Conservation (phyloP, 2,329 filamentous ascomycete species). For the Fusarium verticillioides region DNA sequence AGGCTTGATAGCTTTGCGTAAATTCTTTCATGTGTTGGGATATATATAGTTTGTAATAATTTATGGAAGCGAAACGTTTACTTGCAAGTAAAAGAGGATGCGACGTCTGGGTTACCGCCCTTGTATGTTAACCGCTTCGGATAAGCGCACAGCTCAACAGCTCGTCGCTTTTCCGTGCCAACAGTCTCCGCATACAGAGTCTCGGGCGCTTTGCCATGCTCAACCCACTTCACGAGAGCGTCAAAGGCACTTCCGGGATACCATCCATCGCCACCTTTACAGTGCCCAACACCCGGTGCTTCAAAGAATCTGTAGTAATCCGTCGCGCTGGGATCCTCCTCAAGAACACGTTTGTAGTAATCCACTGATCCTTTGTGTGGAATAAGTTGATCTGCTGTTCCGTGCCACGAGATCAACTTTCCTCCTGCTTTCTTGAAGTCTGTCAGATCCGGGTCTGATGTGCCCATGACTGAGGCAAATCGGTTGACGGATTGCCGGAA, state of each 20-base stretch:
- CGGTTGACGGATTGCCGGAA: constrained; percentile 27
- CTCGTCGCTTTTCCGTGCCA: not conserved
- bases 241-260: constrained; percentile 17
- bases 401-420: constrained; percentile 35
- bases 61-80: not conserved
- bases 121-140: constrained; percentile 13
- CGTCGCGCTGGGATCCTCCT: not conserved
- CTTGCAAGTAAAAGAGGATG: constrained; percentile 19
- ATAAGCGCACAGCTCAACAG: constrained; percentile 13
- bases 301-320: constrained; percentile 32
- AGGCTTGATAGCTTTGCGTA: constrained; percentile 15
- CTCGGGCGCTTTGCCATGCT: constrained; percentile 10
- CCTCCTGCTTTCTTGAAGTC: constrained; percentile 27
- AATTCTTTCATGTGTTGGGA: not conserved
- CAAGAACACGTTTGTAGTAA: constrained; percentile 21
- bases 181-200: constrained; percentile 20
- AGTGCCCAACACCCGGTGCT: constrained; percentile 29
- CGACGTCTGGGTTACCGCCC: not conserved
- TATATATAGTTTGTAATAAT: not conserved
- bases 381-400: constrained; percentile 26
- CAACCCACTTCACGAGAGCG: constrained; percentile 27
- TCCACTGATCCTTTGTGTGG: constrained; percentile 19
- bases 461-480: constrained; percentile 28
- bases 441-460: constrained; percentile 23
- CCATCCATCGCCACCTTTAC: constrained; percentile 7